Evolutionary conservation across 441 rosid species (phyloP), one percentile per base, ranked within the genome.

Genomic region (Macaranga tanarius): DNA sequence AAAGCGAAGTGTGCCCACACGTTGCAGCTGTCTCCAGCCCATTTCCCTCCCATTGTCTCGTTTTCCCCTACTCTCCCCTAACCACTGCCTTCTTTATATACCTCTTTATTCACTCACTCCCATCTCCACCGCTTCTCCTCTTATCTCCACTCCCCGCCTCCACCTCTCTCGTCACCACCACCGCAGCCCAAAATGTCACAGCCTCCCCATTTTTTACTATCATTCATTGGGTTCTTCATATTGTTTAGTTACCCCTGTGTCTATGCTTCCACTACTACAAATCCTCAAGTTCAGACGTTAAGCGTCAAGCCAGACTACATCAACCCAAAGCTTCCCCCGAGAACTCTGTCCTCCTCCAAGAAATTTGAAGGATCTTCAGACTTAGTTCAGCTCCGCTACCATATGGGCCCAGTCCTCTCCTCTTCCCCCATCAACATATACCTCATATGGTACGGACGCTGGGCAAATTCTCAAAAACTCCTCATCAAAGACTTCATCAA

Each of bases 401-500:
- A 93, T 66, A 93, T 91, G 98, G 97, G 98, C 13, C 97, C 96
- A 0, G 98, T 93, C 0, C 96, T 93, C 61, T 87, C 98, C 4
- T 87, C 95, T 26, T 80, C 91, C 28, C 97, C 96, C 3, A 90
- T 93, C 62, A 93, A 90, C 80, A 83, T 93, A 67, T 88, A 90
- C 80, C 80, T 91, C 34, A 85, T 93, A 52, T 93, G 98, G 98
- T 93, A 93, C 83, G 98, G 98, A 23, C 80, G 66, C 0, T 93
- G 98, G 98, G 10, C 86, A 0, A 58, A 34, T 0, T 47, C 86
- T 10, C 95, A 90, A 6, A 89, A 91, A 40, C 80, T 80, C 62
- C 80, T 91, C 64, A 91, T 93, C 76, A 82, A 83, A 54, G 95
- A 90, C 71, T 93, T 93, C 82, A 76, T 93, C 71, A 77, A 73